Conservation (phyloP, 495 filamentous ascomycete species). For the Aspergillus affinis region DNA sequence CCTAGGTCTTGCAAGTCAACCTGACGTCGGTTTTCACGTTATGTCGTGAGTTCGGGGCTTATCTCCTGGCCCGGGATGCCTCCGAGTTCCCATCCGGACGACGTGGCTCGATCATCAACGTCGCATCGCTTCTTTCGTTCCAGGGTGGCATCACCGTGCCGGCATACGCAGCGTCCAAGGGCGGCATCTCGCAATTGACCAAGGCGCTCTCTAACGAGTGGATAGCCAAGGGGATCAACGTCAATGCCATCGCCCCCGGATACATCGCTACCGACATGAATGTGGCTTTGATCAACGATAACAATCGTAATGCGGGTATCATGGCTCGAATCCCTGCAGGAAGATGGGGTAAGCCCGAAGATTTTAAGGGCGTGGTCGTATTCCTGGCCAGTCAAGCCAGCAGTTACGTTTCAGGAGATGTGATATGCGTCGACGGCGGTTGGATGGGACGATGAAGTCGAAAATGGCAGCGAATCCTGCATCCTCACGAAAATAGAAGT, state of each 20-base stretch:
- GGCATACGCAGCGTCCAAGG: conserved; percentile 88
- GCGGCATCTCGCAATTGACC: conserved; percentile 81
- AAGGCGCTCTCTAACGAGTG: conserved; percentile 89
- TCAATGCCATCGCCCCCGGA: conserved; percentile 77
- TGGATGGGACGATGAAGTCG: conserved; percentile 82
- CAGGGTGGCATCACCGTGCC: conserved; percentile 90
- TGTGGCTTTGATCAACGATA: conserved; percentile 71
- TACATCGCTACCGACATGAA: conserved; percentile 97
- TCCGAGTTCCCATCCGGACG: conserved; percentile 53
- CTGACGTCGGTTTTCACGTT: conserved; percentile 79
- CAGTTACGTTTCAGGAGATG: conserved; percentile 78
- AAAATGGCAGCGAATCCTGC: neutral
- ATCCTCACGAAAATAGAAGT: neutral
- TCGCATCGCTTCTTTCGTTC: conserved; percentile 81
- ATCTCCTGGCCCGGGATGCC: conserved; percentile 65
- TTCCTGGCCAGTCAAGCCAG: conserved; percentile 76
- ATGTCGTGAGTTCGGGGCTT: conserved; percentile 80
- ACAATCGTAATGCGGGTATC: conserved; percentile 67
- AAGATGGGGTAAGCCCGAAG: conserved; percentile 82
- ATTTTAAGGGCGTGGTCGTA: conserved; percentile 83
- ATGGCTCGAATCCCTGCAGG: conserved; percentile 81
- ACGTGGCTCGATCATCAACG: conserved; percentile 79
- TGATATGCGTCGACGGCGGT: conserved; percentile 83
- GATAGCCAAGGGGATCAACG: conserved; percentile 72
- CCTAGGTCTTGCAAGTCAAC: conserved; percentile 77